These are phyloP conservation scores for Celoporthe dispersa DNA, from an alignment of 2,329 filamentous ascomycete genomes.

Conservation along the genomic window DNA sequence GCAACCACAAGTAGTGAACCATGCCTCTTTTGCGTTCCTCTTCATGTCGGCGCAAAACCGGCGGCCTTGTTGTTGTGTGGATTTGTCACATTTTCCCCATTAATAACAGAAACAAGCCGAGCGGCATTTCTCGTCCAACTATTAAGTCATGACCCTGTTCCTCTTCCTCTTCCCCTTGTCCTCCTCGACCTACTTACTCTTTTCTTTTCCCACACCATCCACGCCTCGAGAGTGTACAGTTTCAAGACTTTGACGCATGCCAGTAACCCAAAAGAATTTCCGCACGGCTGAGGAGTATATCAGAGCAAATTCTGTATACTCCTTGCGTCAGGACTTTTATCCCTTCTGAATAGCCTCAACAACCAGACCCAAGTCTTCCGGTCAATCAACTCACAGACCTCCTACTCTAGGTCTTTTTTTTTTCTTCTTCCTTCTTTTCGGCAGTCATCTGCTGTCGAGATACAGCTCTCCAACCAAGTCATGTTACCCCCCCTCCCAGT, in stretches of 20 bases:
- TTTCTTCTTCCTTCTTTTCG: neutral
- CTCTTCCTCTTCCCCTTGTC: conserved; percentile 17
- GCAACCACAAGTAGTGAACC: neutral
- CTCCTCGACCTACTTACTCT: conserved; percentile 8
- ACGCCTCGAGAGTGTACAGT: conserved; percentile 9
- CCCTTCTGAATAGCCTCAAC: conserved; percentile 20
- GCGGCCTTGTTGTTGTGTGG: conserved; percentile 1
- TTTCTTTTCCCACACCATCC: neutral
- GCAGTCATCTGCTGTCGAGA: conserved; percentile 6
- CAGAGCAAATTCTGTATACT: conserved; percentile 63
- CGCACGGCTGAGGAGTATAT: conserved; percentile 67
- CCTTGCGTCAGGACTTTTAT: conserved; percentile 63
- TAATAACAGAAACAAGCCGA: conserved; percentile 17
- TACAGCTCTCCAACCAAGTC: conserved; percentile 28
- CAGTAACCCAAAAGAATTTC: conserved; percentile 39
- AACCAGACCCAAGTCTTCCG: conserved; percentile 2
- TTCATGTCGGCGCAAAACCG: conserved; percentile 6
- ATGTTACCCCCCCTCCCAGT: conserved; percentile 66
- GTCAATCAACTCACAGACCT: no score
- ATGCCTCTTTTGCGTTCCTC: neutral
- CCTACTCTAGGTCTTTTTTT: neutral
- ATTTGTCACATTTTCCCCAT: conserved; percentile 10
- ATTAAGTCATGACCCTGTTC: conserved; percentile 19
- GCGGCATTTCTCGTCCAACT: conserved; percentile 14
- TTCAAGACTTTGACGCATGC: conserved; percentile 40